These are phyloP conservation scores for Colletotrichum sp. DNA, from an alignment of 2,329 filamentous ascomycete genomes.

Conservation along the genomic window DNA sequence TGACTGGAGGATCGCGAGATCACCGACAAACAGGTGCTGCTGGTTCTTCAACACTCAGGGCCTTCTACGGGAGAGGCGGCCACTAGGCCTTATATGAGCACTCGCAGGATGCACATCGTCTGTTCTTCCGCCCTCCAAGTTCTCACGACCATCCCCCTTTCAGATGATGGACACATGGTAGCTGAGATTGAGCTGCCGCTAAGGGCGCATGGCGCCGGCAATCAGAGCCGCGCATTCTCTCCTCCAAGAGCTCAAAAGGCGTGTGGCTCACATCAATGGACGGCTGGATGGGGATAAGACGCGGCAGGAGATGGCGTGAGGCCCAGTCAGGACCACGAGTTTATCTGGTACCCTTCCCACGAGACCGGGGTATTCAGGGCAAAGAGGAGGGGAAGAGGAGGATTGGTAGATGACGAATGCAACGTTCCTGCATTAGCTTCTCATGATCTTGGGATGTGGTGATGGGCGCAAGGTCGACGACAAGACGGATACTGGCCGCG, in stretches of 20 bases:
- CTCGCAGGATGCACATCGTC: not conserved
- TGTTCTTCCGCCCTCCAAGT: not conserved
- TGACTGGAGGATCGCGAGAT: not conserved
- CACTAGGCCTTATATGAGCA: slow-evolving; percentile 8
- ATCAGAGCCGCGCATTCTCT: not conserved
- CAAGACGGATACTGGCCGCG: not conserved
- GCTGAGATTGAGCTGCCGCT: not conserved
- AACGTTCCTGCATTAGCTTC: not conserved
- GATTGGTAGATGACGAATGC: not conserved
- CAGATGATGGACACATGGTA: not conserved
- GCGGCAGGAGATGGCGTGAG: not conserved
- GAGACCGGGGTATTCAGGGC: not conserved
- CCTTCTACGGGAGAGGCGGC: not conserved
- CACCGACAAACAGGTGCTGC: slow-evolving; percentile 6
- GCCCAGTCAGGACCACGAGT: not conserved
- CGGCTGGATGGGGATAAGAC: not conserved
- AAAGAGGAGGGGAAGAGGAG: not conserved
- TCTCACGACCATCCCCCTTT: not conserved
- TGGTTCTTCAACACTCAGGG: not conserved
- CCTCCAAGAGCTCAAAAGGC: not conserved
- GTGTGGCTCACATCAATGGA: not conserved
- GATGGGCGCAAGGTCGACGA: not conserved
- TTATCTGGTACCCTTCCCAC: not conserved
- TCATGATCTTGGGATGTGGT: not conserved
- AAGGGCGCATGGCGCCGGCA: not conserved